phyloP scores from a whole-genome alignment of 176 grass and related monocot genomes.

The Thinopyrum elongatum region DNA sequence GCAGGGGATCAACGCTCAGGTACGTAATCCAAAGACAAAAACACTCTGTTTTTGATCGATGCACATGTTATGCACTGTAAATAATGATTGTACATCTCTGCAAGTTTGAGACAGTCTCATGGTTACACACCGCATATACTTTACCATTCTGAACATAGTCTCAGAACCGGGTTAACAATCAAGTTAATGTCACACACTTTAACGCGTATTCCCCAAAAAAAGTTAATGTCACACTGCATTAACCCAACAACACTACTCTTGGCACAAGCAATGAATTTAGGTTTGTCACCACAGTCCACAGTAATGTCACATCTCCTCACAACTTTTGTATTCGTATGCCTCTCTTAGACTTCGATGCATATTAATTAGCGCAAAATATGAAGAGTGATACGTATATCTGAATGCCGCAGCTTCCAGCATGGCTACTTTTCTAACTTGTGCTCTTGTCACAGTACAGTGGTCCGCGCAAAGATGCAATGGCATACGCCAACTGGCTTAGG shows the following conservation, averaged over 20 bases:
- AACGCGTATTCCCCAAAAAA: too few relatives aligned
- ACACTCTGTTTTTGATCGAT: too few relatives aligned
- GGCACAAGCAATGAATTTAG: background rate
- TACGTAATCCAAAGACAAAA: background rate
- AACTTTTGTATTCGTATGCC: background rate
- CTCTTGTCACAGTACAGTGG: constrained; percentile 80
- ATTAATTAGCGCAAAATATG: background rate
- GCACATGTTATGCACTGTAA: too few relatives aligned
- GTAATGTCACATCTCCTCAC: background rate
- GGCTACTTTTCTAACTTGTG: constrained; percentile 2
- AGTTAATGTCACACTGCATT: background rate
- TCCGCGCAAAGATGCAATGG: constrained; percentile 63
- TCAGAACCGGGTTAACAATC: background rate
- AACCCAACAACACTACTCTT: too few relatives aligned
- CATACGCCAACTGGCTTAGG: constrained; percentile 76
- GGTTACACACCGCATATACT: too few relatives aligned
- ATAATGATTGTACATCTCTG: background rate
- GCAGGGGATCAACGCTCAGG: constrained; percentile 96
- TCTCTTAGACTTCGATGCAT: background rate
- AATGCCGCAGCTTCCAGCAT: background rate
- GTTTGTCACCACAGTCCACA: background rate
- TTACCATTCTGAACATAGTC: background rate
- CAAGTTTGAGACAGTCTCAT: background rate
- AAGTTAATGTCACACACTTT: background rate
- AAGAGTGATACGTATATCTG: background rate